Evolutionary conservation across 805 yeast species (phyloP).

Genomic region (Blastobotrys robertii): DNA sequence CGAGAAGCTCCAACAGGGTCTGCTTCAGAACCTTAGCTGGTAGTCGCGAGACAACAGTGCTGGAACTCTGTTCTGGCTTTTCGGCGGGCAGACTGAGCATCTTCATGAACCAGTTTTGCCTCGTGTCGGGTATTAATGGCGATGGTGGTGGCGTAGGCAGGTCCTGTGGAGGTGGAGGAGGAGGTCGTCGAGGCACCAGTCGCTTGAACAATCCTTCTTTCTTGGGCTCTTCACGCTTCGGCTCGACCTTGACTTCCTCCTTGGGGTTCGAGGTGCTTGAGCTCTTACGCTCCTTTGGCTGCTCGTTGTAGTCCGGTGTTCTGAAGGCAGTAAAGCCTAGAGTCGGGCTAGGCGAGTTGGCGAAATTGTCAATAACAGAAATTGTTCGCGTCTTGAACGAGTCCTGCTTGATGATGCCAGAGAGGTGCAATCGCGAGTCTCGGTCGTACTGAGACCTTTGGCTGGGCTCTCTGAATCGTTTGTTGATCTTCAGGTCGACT

Average conservation of each 20-base stretch:
- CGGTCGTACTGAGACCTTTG: slow-evolving; percentile 2
- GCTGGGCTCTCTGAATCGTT: slow-evolving; percentile 5
- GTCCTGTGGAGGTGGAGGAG: slow-evolving; percentile 13
- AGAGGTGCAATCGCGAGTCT: slow-evolving; percentile 12
- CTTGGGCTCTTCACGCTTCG: background rate
- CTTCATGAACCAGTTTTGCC: slow-evolving; percentile 31
- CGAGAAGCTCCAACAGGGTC: slow-evolving; percentile 23
- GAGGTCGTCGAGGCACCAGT: slow-evolving; percentile 12
- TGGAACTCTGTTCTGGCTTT: background rate
- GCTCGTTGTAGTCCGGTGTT: no score
- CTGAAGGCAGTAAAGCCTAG: no score
- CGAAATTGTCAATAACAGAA: slow-evolving; percentile 4
- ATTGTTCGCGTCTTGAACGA: slow-evolving; percentile 1
- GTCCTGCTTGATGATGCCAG: slow-evolving; percentile 17
- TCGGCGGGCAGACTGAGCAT: slow-evolving; percentile 12
- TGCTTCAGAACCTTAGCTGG: background rate
- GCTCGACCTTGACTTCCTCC: background rate
- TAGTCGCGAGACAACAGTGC: no score
- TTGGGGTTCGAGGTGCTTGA: background rate
- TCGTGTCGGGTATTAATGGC: slow-evolving; percentile 15
- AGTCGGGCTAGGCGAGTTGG: no score
- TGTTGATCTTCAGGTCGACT: slow-evolving; percentile 21
- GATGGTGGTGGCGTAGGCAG: slow-evolving; percentile 2
- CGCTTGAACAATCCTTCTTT: background rate
- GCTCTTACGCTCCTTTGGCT: no score